Evolutionary conservation across 768 basidiomycete species (phyloP).

Genomic region (Filobasidium wieringae): DNA sequence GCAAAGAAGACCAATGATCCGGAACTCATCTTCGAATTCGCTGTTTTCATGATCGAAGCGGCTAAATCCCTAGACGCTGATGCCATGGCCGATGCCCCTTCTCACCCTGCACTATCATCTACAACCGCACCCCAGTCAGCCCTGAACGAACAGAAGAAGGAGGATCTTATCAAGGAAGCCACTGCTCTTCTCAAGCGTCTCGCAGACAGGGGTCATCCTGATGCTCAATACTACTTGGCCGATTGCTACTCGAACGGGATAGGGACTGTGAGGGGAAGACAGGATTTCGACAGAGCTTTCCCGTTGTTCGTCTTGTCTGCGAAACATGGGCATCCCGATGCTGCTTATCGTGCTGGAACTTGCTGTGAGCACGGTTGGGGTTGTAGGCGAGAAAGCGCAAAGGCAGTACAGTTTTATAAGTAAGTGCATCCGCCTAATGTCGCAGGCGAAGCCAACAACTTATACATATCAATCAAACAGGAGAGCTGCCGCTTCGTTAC

Average conservation of each 20-base stretch:
- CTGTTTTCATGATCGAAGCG: slow-evolving; percentile 96
- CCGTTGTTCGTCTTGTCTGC: slow-evolving; percentile 91
- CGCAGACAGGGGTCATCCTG: slow-evolving; percentile 84
- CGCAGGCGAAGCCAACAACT: neutral
- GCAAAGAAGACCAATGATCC: slow-evolving; percentile 98
- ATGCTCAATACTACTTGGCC: slow-evolving; percentile 93
- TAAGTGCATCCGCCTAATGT: slow-evolving; percentile 18
- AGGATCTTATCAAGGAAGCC: slow-evolving; percentile 81
- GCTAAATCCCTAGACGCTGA: slow-evolving; percentile 76
- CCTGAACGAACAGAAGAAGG: slow-evolving; percentile 39
- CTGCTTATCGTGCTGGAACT: slow-evolving; percentile 86
- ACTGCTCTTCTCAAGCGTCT: slow-evolving; percentile 73
- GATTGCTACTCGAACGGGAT: slow-evolving; percentile 99
- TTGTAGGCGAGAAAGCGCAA: slow-evolving; percentile 77
- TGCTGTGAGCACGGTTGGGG: slow-evolving; percentile 99
- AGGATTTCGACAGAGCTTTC: slow-evolving; percentile 95
- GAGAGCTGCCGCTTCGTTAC: slow-evolving; percentile 79
- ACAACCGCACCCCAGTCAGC: slow-evolving; percentile 14
- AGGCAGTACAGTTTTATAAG: slow-evolving; percentile 80
- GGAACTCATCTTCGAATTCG: slow-evolving; percentile 93
- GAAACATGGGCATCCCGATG: slow-evolving; percentile 93
- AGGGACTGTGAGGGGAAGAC: slow-evolving; percentile 73
- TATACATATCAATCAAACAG: slow-evolving; percentile 37
- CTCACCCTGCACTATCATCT: slow-evolving; percentile 12
- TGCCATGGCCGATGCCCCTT: slow-evolving; percentile 48